Base-by-base conservation (phyloP, 2,329 filamentous ascomycete genomes). In the Paradendryphiella salina region DNA sequence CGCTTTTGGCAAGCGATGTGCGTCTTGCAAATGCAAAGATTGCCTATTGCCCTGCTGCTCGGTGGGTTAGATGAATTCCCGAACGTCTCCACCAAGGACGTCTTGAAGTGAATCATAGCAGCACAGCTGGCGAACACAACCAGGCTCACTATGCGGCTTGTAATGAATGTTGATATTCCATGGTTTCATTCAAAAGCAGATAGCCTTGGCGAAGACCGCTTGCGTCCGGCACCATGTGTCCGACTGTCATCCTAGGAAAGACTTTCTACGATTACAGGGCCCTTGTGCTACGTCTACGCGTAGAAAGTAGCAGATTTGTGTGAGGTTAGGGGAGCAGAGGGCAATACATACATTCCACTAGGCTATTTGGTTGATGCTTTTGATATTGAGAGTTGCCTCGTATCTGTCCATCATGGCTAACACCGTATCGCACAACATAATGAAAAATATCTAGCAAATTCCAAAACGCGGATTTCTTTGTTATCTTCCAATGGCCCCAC, bases 231-330 rank as follows among this genome's bases (percentile, higher is more conserved):
- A 50, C 26, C 44, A 52, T 52, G 32, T 28, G 21, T 15, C 50
- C 50, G 42, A 46, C 18, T 11, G 3, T 20, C 49, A 55, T 5
- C 17, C 57, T 20, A 65, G 59, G 39, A 68, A 60, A 5, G 50
- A 69, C 44, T 66, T 40, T 67, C 64, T 6, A 70, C 65, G 1
- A 67, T 61, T 5, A 52, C 59, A 13, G 69, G 67, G 11, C 69
- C 67, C 9, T 66, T 72, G 31, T 72, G 67, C 34, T 71, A 72
- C 46, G 42, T 71, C 11, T 70, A 71, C 44, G 52, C 60, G 49
- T 69, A 66, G 43, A 47, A 23, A 29, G n/a, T 2, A 5, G 6
- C 8, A 23, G 21, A 23, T 7, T 23, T 5, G 21, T 9, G 21
- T 28, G 35, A 11, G 26, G 6, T n/a, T 2, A 14, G 8, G 14